phyloP scores from a whole-genome alignment of 2,329 filamentous ascomycete species.

The Incumbomyces delicatus region DNA sequence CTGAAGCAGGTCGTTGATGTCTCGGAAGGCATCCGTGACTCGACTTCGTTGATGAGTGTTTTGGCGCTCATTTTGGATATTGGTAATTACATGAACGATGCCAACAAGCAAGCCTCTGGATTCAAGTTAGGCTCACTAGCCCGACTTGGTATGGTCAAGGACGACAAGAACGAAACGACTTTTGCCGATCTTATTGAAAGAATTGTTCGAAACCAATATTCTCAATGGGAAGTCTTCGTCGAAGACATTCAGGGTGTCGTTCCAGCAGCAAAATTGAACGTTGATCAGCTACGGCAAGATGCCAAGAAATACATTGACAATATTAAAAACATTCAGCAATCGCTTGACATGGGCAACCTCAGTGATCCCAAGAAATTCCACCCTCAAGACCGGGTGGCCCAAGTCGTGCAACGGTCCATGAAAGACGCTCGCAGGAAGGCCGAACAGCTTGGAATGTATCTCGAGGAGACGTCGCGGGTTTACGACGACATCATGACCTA shows the following conservation, averaged over 20 bases:
- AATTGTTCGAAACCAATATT: conserved; percentile 91
- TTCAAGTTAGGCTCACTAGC: conserved; percentile 96
- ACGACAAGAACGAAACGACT: conserved; percentile 96
- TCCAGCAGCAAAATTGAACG: conserved; percentile 77
- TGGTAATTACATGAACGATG: conserved; percentile 99
- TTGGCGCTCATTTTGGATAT: conserved; percentile 93
- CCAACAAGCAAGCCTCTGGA: conserved; percentile 93
- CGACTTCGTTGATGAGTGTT: conserved; percentile 89
- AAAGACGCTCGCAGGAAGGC: conserved; percentile 94
- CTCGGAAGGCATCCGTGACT: conserved; percentile 82
- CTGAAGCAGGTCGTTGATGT: conserved; percentile 77
- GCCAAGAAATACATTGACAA: conserved; percentile 90
- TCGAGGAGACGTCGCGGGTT: conserved; percentile 82
- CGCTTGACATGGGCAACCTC: conserved; percentile 83
- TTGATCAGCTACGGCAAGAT: conserved; percentile 80
- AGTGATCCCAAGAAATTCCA: conserved; percentile 98
- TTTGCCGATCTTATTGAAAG: conserved; percentile 93
- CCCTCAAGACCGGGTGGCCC: conserved; percentile 85
- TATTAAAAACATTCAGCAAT: conserved; percentile 85
- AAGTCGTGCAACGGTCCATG: conserved; percentile 87
- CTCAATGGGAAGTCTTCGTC: conserved; percentile 83
- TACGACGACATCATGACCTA: conserved; percentile 95
- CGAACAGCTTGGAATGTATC: conserved; percentile 85
- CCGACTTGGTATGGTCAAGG: conserved; percentile 92
- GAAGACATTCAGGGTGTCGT: conserved; percentile 76